A percentile compares a stretch with the other conserved stretches of the same genome.
These are phyloP conservation scores for Rhynchosporium secalis DNA, from an alignment of 2,329 filamentous ascomycete species.

Conservation along the genomic window DNA sequence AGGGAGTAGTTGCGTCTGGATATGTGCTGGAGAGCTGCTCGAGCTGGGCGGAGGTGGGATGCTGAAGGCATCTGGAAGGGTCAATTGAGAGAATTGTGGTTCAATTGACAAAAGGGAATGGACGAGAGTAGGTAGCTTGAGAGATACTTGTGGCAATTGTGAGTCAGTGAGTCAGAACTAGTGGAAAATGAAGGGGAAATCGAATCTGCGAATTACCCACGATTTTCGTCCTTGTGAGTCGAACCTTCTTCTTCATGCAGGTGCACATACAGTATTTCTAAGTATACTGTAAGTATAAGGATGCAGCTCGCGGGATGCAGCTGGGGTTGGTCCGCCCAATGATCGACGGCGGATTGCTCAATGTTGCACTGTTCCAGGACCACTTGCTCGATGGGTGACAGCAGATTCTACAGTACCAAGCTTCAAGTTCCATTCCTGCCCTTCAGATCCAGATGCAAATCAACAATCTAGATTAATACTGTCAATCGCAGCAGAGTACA, in stretches of 20 bases:
- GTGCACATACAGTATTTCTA: background rate
- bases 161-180: slow-evolving; percentile 13
- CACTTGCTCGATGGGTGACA: background rate
- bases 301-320: slow-evolving; percentile 4
- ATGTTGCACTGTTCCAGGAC: slow-evolving; percentile 6
- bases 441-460: too few species aligned
- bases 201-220: slow-evolving; percentile 3
- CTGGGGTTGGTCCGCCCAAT: slow-evolving; percentile 5
- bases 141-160: slow-evolving; percentile 10
- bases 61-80: slow-evolving; percentile 22
- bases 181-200: background rate
- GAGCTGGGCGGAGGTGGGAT: slow-evolving; percentile 32
- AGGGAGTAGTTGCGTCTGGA: slow-evolving; percentile 31
- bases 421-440: too few species aligned
- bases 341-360: background rate
- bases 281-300: background rate
- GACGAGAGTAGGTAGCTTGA: background rate
- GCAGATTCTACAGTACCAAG: background rate
- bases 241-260: background rate
- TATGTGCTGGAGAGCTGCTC: slow-evolving; percentile 30
- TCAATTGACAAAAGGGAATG: slow-evolving; percentile 20
- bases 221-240: slow-evolving; percentile 19
- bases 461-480: too few species aligned
- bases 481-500: too few species aligned
- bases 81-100: slow-evolving; percentile 14